Evolutionary conservation across 1,139 yeast species (phyloP).

Genomic region (Saccharomyces hybrid): DNA sequence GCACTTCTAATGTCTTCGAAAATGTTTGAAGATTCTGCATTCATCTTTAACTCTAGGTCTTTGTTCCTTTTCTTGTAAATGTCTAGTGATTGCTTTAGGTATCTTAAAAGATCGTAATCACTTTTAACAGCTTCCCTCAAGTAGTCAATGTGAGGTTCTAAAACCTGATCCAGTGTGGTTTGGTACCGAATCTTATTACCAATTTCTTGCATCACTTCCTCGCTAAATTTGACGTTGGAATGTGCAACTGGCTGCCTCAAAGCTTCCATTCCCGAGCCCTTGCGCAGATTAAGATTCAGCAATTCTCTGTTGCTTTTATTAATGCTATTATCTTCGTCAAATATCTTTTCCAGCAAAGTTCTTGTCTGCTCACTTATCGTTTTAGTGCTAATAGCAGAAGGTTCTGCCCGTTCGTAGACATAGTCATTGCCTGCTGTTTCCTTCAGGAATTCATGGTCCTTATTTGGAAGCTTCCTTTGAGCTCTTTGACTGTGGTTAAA

Average conservation of each 20-base stretch:
- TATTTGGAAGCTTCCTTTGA: neutral
- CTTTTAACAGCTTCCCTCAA: conserved; percentile 13
- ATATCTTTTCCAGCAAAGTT: conserved; percentile 17
- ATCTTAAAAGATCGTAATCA: conserved; percentile 23
- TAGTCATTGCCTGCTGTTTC: neutral
- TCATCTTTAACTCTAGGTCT: conserved; percentile 8
- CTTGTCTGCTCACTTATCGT: conserved; percentile 15
- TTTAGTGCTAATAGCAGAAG: neutral
- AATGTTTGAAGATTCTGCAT: conserved; percentile 7
- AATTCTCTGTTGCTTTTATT: neutral
- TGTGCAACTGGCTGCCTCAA: neutral
- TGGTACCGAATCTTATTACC: conserved; percentile 20
- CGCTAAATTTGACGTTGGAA: conserved; percentile 7
- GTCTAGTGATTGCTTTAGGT: conserved; percentile 11
- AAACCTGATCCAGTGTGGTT: conserved; percentile 16
- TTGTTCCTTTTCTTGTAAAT: conserved; percentile 15
- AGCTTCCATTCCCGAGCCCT: neutral
- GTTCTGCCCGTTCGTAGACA: neutral
- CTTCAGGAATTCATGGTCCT: neutral
- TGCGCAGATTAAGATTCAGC: neutral
- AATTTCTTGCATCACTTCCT: conserved; percentile 13
- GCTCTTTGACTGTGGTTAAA: neutral
- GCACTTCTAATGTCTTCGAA: conserved; percentile 15
- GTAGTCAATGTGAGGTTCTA: conserved; percentile 18
- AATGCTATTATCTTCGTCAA: conserved; percentile 6